These are phyloP conservation scores for Penstemon eatonii DNA, from an alignment of 257 asterid genomes.

Conservation along the genomic window DNA sequence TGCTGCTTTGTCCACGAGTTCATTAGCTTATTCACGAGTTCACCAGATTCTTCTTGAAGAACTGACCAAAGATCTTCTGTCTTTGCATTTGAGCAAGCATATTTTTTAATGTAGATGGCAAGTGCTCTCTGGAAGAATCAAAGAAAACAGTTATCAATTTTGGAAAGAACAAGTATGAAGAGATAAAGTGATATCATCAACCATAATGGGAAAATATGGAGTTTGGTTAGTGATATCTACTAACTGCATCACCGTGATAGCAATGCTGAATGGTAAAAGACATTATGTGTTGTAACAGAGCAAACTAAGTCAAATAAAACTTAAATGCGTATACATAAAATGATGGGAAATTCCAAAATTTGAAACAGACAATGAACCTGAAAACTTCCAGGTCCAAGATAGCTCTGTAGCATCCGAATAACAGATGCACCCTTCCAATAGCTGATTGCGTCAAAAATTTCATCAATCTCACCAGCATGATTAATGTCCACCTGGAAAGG, in stretches of 20 bases:
- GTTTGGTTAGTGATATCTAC: not conserved
- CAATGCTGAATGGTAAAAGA: not conserved
- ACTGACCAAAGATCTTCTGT: slow-evolving; percentile 97
- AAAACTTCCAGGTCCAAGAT: slow-evolving; percentile 85
- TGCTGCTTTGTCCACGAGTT: slow-evolving; percentile 89
- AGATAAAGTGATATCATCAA: slow-evolving; percentile 20
- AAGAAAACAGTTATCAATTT: slow-evolving; percentile 8
- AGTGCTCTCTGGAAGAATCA: slow-evolving; percentile 68
- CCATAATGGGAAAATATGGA: not conserved
- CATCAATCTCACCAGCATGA: slow-evolving; percentile 91
- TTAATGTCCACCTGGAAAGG: slow-evolving; percentile 76
- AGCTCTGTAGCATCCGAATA: slow-evolving; percentile 90
- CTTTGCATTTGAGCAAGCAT: slow-evolving; percentile 87
- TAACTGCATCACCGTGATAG: not conserved
- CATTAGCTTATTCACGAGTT: slow-evolving; percentile 89
- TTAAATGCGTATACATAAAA: not conserved
- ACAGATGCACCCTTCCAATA: slow-evolving; percentile 96
- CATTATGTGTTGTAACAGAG: not conserved
- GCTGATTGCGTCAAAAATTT: slow-evolving; percentile 93
- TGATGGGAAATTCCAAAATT: not conserved
- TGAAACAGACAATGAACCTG: slow-evolving; percentile 53
- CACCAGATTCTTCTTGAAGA: slow-evolving; percentile 87
- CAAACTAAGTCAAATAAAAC: not conserved
- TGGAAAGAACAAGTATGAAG: slow-evolving; percentile 2
- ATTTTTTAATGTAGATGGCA: slow-evolving; percentile 78